phyloP scores from a whole-genome alignment of 495 filamentous ascomycete species.

The Podospora tetraspora region DNA sequence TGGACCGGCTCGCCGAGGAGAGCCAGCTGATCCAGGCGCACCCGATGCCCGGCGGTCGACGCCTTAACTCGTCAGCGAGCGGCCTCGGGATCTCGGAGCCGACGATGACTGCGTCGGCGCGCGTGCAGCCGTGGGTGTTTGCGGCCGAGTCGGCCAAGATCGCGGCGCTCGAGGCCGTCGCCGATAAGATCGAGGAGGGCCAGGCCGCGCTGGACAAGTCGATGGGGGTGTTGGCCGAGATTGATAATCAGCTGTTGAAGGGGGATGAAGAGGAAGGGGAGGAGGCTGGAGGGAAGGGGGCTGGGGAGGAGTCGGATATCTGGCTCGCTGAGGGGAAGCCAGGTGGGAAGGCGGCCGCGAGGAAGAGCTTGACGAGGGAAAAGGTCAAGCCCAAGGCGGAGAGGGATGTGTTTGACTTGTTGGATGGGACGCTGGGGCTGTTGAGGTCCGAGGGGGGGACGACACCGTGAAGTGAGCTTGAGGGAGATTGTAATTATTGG shows the following conservation, averaged over 20 bases:
- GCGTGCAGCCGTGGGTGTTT: constrained; percentile 46
- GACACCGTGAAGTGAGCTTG: constrained; percentile 8
- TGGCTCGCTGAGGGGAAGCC: constrained; percentile 31
- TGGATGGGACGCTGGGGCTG: constrained; percentile 45
- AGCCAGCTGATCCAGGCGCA: constrained; percentile 63
- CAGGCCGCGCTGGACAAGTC: constrained; percentile 41
- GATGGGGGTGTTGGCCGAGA: constrained; percentile 36
- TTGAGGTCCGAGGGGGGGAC: constrained; percentile 25
- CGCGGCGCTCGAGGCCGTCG: constrained; percentile 41
- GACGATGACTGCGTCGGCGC: constrained; percentile 32
- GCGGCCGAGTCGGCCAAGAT: constrained; percentile 48
- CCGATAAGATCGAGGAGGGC: constrained; percentile 45
- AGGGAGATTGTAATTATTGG: constrained; percentile 2
- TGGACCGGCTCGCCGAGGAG: constrained; percentile 61
- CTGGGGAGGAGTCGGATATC: constrained; percentile 19
- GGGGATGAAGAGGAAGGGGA: constrained; percentile 15
- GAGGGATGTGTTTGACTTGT: constrained; percentile 36
- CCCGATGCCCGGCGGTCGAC: constrained; percentile 39
- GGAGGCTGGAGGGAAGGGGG: constrained; percentile 11
- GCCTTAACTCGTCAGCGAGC: constrained; percentile 15
- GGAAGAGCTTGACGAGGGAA: constrained; percentile 28
- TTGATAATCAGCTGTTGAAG: constrained; percentile 35
- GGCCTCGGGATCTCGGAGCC: constrained; percentile 20
- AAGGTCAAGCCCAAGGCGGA: constrained; percentile 20
- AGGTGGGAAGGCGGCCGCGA: constrained; percentile 17